Evolutionary conservation across 768 basidiomycete genomes (phyloP).

Genomic region (Suillus sp.): DNA sequence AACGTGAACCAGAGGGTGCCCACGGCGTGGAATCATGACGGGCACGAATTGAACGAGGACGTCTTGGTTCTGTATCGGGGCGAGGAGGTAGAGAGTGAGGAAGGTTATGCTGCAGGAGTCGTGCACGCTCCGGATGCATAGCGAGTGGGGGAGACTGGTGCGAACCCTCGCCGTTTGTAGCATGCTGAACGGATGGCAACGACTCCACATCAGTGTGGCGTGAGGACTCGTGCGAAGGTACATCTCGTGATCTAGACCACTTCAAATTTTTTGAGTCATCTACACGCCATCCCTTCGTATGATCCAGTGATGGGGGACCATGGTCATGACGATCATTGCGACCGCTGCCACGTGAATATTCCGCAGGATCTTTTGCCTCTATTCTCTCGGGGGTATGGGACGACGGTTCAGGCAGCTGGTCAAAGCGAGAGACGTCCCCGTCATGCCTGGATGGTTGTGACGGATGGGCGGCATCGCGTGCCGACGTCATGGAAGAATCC

Average conservation of each 20-base stretch:
- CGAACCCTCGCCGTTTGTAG: background rate
- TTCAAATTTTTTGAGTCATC: background rate
- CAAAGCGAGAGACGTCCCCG: background rate
- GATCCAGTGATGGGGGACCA: background rate
- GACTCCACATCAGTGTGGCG: background rate
- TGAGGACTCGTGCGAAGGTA: background rate
- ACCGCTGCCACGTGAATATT: background rate
- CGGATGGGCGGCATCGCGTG: slow-evolving; percentile 19
- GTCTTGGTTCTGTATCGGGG: slow-evolving; percentile 22
- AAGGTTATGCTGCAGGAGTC: slow-evolving; percentile 32
- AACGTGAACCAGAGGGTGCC: background rate
- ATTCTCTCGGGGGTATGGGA: too few relatives aligned
- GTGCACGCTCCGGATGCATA: slow-evolving; percentile 36
- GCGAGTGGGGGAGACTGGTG: slow-evolving; percentile 16
- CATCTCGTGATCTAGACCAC: slow-evolving; percentile 3
- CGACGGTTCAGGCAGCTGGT: background rate
- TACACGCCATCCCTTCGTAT: background rate
- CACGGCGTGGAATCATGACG: background rate
- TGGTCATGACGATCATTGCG: slow-evolving; percentile 3
- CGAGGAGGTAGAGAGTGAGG: slow-evolving; percentile 25
- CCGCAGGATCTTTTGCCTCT: background rate
- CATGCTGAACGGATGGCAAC: background rate
- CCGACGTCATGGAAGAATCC: slow-evolving; percentile 30
- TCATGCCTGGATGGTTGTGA: background rate
- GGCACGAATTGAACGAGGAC: slow-evolving; percentile 13